Evolutionary conservation across 2,329 filamentous ascomycete species (phyloP), one percentile per base, ranked within the genome.

Genomic region (Ophiostoma montium): DNA sequence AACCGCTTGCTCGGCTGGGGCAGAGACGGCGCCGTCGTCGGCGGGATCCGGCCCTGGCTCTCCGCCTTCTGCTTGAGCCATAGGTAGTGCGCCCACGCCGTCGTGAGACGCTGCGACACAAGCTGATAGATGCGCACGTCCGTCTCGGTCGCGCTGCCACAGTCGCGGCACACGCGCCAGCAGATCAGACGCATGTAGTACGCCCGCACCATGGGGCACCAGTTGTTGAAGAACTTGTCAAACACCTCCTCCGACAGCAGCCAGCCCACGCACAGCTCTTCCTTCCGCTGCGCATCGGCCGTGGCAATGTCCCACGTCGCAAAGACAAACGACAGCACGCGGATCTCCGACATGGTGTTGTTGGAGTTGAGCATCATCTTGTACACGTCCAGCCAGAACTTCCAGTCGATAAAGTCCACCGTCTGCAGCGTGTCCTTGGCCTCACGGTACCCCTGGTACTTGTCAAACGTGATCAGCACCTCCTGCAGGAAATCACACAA

Each of bases 401-500:
- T 63, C 83, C 86, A 94, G 62, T 90, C 79, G 36, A 89, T 64
- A 46, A 82, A 73, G 19, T 72, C 57, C 54, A 62, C 30, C 6
- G 53, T 38, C 42, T 32, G 36, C 11, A n/a, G n/a, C n/a, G n/a
- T n/a, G n/a, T 38, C 35, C 12, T 53, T 10, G 46, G 18, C 30
- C 11, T 11, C 52, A 47, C 57, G 61, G n/a, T 65, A 62, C n/a
- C 63, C 62, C 3, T 68, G 66, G 52, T 71, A 70, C 45, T 66
- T 62, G 50, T 73, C 67, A 52, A 74, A 74, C 36, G 87, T 80
- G 15, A 78, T 69, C 46, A 94, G 68, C 1, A 82, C 74, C 63
- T 95, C 88, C 60, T 95, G 86, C 23, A 95, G 68, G 55, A 95
- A 88, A 62, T 95, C 89, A 60, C 88, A 90, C n/a, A 95, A 70